A percentile compares a stretch with the other conserved stretches of the same genome.
These are phyloP conservation scores for Pestalotiopsis sp. DNA, from an alignment of 2,329 filamentous ascomycete genomes.

Conservation along the genomic window DNA sequence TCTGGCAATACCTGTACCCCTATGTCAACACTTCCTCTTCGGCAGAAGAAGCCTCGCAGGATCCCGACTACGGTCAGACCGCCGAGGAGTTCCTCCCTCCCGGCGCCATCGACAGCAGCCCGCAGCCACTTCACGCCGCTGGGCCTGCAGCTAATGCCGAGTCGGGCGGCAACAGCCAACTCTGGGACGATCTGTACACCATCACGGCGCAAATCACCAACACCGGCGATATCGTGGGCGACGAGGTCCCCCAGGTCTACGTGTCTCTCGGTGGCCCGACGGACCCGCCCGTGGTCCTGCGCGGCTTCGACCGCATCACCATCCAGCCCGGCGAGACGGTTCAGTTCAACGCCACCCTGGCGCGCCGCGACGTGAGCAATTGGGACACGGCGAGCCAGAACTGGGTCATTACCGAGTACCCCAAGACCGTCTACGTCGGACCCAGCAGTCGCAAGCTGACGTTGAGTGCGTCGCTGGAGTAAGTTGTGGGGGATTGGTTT, in stretches of 20 bases:
- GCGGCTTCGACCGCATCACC: slow-evolving; percentile 78
- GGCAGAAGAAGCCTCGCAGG: slow-evolving; percentile 53
- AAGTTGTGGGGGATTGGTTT: background rate
- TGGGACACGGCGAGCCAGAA: slow-evolving; percentile 83
- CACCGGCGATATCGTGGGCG: slow-evolving; percentile 65
- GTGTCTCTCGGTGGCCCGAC: slow-evolving; percentile 77
- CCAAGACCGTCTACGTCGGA: slow-evolving; percentile 59
- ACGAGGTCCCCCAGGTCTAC: slow-evolving; percentile 79
- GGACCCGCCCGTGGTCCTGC: slow-evolving; percentile 68
- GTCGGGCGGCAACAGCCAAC: slow-evolving; percentile 64
- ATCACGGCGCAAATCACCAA: slow-evolving; percentile 72
- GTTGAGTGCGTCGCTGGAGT: slow-evolving; percentile 36
- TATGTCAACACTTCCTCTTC: slow-evolving; percentile 68
- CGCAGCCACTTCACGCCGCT: slow-evolving; percentile 58
- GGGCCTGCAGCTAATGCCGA: slow-evolving; percentile 41
- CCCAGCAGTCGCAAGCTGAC: slow-evolving; percentile 58
- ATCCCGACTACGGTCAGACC: slow-evolving; percentile 62
- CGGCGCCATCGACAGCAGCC: slow-evolving; percentile 53
- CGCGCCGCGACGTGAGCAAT: slow-evolving; percentile 81
- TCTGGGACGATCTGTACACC: slow-evolving; percentile 72
- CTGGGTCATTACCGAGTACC: slow-evolving; percentile 66
- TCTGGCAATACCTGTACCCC: slow-evolving; percentile 67
- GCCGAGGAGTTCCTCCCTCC: slow-evolving; percentile 63
- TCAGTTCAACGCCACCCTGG: slow-evolving; percentile 70
- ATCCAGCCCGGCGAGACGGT: slow-evolving; percentile 70